A percentile compares a stretch with the other conserved stretches of the same genome.
These are phyloP conservation scores for Penicillium sp. DNA, from an alignment of 2,329 filamentous ascomycete genomes.

Conservation along the genomic window DNA sequence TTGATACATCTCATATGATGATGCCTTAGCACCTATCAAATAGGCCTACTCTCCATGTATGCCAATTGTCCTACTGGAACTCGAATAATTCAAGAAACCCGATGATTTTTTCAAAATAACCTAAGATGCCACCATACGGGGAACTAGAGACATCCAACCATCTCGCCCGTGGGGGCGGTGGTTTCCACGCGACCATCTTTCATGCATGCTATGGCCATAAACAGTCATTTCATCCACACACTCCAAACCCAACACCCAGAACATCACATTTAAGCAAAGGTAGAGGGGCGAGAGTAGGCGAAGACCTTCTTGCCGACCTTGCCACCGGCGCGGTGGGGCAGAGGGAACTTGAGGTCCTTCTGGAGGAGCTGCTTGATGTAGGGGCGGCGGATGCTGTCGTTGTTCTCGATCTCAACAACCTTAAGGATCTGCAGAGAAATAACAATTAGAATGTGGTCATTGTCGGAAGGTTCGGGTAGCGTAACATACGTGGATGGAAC, in stretches of 20 bases:
- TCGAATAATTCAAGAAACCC: conserved; percentile 31
- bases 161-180: conserved; percentile 38
- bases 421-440: conserved; percentile 75
- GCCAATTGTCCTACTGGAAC: conserved; percentile 9
- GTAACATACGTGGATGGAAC: conserved; percentile 90
- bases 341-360: conserved; percentile 97
- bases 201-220: conserved; percentile 45
- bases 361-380: conserved; percentile 98
- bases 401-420: conserved; percentile 95
- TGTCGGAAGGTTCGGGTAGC: neutral
- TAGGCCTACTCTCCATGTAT: neutral
- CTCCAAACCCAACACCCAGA: conserved; percentile 37
- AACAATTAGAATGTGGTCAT: conserved; percentile 15
- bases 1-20: neutral
- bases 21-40: neutral
- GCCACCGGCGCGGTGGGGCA: conserved; percentile 83
- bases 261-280: conserved; percentile 79
- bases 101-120: conserved; percentile 42
- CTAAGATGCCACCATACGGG: conserved; percentile 43
- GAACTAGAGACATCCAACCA: conserved; percentile 42
- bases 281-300: conserved; percentile 87
- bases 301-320: conserved; percentile 91
- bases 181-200: conserved; percentile 39
- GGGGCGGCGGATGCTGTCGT: conserved; percentile 89
- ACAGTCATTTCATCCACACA: conserved; percentile 46